Base-by-base conservation (phyloP, 257 asterid genomes). In the Solanum piurae region DNA sequence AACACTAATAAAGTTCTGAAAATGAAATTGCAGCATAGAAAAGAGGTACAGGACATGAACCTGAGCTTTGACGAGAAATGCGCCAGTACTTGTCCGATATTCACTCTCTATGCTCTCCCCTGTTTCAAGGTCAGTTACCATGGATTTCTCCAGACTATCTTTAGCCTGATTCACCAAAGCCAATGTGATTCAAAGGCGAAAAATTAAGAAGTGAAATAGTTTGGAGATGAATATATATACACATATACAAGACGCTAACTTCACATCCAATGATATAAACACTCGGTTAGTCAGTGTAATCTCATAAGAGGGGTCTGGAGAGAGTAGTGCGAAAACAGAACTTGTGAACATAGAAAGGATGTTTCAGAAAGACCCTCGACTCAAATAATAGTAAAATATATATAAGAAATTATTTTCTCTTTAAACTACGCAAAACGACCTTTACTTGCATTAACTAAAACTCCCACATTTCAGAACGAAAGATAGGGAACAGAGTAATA, bases 81-180 rank as follows among this genome's bases (percentile, higher is more conserved):
- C 92, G 90, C 99, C 99, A 8, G 98, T 94, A 90, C 99, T 97
- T 64, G 99, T 97, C 83, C 99, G 93, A 44, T 93, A 98, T 87
- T 96, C 95, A 68, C 99, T 97, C 89, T 93, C 98, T 38, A 96
- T 36, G 86, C 98, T 96, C 95, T 93, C 91, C 58, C 99, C 99
- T 69, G 99, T 92, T 5, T 94, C 97, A 88, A 94, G 93, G 90
- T 95, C 98, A 73, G 98, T 96, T 76, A 97, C 99, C 99, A 94
- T 94, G 72, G 99, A 96, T 89, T 97, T 97, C 91, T 95, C 98
- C 92, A 94, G 92, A 88, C 92, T 94, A 92, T 91, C 98, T 90
- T 93, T 94, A 68, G 98, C 99, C 99, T 97, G 83, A 88, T 75
- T 55, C 88, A 89, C 87, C 77, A 88, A 88, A 83, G 34, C 84